Evolutionary conservation across 306 rosid species (phyloP), one percentile per base, ranked within the genome.

Genomic region (Pueraria montana): DNA sequence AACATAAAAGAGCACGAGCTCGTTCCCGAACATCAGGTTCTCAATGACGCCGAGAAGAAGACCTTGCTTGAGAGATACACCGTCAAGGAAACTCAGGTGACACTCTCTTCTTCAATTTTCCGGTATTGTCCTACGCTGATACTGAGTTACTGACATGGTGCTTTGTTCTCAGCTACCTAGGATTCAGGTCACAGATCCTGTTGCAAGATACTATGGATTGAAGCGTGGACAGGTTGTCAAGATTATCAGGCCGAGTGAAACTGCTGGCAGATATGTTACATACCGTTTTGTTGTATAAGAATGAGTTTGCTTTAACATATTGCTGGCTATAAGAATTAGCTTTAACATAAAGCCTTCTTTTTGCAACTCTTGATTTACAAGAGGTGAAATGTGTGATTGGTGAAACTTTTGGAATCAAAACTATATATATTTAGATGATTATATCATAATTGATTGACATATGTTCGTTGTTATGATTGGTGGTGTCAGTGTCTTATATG

Each of bases 211-310:
- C 79, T 93, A 90, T 9, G 98, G 98, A 49, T 89, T 96, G 81
- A 92, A 88, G 90, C 96, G 94, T n/a, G 99, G 94, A 55, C 97
- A 95, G 59, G 97, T 95, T 68, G 99, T 96, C 66, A 92, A 91
- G 94, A 95, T 95, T 45, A 88, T 88, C 83, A 82, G 97, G 61
- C 87, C 92, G 4, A 93, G 97, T 83, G 97, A 95, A 82, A 95
- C 99, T 26, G 94, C 98, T 8, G 99, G 98, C 11, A 87, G 91
- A 89, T 92, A 93, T 80, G 86, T 95, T 79, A 93, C 97, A 58
- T 93, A 95, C 67, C 77, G 99, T 79, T 93, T 85, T 63, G 96
- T 93, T 62, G 92, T 92, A 12, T 91, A 77, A 86, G 49, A 14
- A 65, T n/a, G n/a, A n/a, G n/a, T 52, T 40, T 73, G 21, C 62